phyloP scores from a whole-genome alignment of 2,329 filamentous ascomycete genomes.

The Aspergillus sp. region DNA sequence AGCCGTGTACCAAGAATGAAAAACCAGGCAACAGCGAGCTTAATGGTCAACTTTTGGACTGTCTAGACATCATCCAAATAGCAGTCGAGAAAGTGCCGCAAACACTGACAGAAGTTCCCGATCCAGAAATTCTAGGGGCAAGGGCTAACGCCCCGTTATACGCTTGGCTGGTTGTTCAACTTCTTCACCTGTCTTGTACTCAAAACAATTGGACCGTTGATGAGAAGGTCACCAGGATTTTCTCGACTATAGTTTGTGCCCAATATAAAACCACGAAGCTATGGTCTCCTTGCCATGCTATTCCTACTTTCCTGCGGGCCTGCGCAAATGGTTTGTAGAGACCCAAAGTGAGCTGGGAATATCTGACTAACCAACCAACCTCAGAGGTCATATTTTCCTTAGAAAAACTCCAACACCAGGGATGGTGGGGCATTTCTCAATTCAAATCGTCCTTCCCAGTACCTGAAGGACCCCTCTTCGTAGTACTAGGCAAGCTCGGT shows the following conservation, averaged over 20 bases:
- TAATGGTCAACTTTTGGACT: conserved; percentile 55
- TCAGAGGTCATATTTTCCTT: conserved; percentile 49
- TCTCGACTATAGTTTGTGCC: conserved; percentile 29
- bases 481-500: conserved; percentile 31
- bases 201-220: conserved; percentile 43
- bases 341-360: not conserved
- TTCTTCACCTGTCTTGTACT: conserved; percentile 49
- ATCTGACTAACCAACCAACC: conserved; percentile 22
- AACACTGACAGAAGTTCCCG: conserved; percentile 65
- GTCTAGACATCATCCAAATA: conserved; percentile 73
- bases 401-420: conserved; percentile 29
- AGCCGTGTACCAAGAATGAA: conserved; percentile 57
- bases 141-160: conserved; percentile 50
- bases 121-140: conserved; percentile 57
- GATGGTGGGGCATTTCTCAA: conserved; percentile 5
- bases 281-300: conserved; percentile 28
- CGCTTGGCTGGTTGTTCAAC: conserved; percentile 54
- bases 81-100: conserved; percentile 72
- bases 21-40: conserved; percentile 54
- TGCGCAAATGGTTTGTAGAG: conserved; percentile 39
- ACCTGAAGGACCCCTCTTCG: conserved; percentile 24
- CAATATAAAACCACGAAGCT: conserved; percentile 35
- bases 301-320: conserved; percentile 33
- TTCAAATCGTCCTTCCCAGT: conserved; percentile 27
- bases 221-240: conserved; percentile 38